These are phyloP conservation scores for Blastocystis sp. DNA, from an alignment of 352 stramenopile genomes.

Conservation along the genomic window DNA sequence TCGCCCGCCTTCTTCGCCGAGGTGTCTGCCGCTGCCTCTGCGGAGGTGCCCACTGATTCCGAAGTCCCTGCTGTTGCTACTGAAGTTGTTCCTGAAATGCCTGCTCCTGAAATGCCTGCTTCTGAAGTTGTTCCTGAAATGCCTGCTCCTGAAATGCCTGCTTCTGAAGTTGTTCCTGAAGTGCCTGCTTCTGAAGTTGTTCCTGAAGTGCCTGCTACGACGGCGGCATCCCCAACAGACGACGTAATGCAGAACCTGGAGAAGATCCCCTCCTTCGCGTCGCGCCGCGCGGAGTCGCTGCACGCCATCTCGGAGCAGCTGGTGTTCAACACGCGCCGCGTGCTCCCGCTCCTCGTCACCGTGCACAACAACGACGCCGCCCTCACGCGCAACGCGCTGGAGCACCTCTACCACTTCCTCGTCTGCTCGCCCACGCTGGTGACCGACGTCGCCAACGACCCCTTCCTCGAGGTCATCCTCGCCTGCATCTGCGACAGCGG, in stretches of 20 bases:
- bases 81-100: too few relatives aligned
- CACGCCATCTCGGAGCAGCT: neutral
- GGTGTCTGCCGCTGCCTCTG: neutral
- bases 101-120: too few relatives aligned
- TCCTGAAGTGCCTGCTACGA: neutral
- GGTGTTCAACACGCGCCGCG: neutral
- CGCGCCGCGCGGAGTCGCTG: neutral
- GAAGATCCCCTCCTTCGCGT: neutral
- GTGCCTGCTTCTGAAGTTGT: neutral
- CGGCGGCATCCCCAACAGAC: neutral
- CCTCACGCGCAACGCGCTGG: neutral
- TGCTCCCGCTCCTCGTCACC: constrained; percentile 4
- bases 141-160: neutral
- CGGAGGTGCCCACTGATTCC: neutral
- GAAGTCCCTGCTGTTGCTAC: neutral
- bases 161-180: too few relatives aligned
- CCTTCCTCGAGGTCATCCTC: neutral
- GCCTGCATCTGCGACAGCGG: neutral
- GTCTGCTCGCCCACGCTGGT: neutral
- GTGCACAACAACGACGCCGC: neutral
- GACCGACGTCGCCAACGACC: neutral
- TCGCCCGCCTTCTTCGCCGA: neutral
- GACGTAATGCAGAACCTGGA: neutral
- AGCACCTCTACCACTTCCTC: constrained; percentile 25
- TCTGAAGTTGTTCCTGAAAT: too few relatives aligned